These are phyloP conservation scores for Paramecium octaurelia DNA, from an alignment of 73 alveolate species.

Conservation along the genomic window DNA sequence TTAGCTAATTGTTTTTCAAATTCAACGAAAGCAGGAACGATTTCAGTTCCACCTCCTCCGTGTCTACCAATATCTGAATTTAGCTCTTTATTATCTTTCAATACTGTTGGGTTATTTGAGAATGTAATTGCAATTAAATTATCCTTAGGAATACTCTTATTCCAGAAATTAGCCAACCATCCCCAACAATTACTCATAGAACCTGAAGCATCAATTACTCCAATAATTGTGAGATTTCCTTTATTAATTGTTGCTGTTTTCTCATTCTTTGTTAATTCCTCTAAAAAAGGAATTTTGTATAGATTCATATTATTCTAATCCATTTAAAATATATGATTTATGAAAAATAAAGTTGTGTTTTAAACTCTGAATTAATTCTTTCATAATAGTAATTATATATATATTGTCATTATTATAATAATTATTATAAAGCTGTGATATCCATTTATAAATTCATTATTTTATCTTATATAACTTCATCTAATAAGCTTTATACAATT, in stretches of 20 bases:
- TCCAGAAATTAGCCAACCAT: slow-evolving; percentile 56
- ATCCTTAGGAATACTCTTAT: slow-evolving; percentile 43
- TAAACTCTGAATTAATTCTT: neutral
- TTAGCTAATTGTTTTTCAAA: neutral
- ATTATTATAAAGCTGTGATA: neutral
- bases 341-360: neutral
- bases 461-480: neutral
- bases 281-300: neutral
- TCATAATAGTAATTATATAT: neutral
- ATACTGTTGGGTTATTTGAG: slow-evolving; percentile 19
- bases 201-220: slow-evolving; percentile 56
- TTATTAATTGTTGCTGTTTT: neutral
- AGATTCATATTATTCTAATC: neutral
- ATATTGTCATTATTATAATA: neutral
- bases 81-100: neutral
- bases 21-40: slow-evolving; percentile 40
- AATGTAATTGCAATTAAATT: neutral
- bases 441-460: neutral
- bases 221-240: slow-evolving; percentile 20
- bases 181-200: slow-evolving; percentile 51
- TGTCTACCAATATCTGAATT: neutral
- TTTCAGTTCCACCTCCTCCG: slow-evolving; percentile 55
- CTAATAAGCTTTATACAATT: neutral
- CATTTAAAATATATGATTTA: neutral
- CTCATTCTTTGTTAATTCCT: neutral